Base-by-base conservation (phyloP, 1,284 basidiomycete genomes). In the Heterobasidion annosum region DNA sequence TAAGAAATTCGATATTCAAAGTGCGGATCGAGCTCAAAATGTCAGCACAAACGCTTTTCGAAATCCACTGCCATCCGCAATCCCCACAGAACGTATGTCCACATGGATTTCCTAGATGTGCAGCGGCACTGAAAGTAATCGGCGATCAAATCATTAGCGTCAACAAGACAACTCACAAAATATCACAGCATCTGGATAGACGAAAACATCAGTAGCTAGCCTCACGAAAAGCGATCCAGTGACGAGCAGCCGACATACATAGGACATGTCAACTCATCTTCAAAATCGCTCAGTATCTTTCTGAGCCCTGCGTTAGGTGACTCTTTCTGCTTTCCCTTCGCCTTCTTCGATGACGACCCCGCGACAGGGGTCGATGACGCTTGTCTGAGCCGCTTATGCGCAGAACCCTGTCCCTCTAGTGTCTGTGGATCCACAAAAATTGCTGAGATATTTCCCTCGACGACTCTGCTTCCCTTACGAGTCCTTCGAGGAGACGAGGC, bases 11-110 rank as follows among this genome's bases (percentile, higher is more conserved):
- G 34, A 37, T n/a, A 18, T 40, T 25, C 37, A 33, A 12, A 33
- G 33, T 49, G 18, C 32, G 8, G 12, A 49, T 40, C n/a, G 43
- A 3, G 1, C 13, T 18, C n/a, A 12, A 33, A 50, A 42, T 15
- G 32, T 25, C 12, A 44, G 33, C 10, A 56, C 63, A 16, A 50
- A 67, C 67, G 46, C 57, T 61, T 51, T 64, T 60, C 46, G 55
- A 53, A 15, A 70, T 60, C 67, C 67, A 70, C 9, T 57, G 48
- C 45, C 61, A 57, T 5, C 64, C 64, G 51, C 69, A 71, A 5
- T 65, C 62, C 2, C 65, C 68, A 47, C 69, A 71, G 51, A 61
- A 64, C 5, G 64, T 64, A 54, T 71, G 69, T 3, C 69, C 69
- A 54, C 69, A 71, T 3, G 69, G 68, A 43, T 65, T 65, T 12